Conservation (phyloP, 2,329 filamentous ascomycete genomes). For the Paraphaeosphaeria sporulosa region DNA sequence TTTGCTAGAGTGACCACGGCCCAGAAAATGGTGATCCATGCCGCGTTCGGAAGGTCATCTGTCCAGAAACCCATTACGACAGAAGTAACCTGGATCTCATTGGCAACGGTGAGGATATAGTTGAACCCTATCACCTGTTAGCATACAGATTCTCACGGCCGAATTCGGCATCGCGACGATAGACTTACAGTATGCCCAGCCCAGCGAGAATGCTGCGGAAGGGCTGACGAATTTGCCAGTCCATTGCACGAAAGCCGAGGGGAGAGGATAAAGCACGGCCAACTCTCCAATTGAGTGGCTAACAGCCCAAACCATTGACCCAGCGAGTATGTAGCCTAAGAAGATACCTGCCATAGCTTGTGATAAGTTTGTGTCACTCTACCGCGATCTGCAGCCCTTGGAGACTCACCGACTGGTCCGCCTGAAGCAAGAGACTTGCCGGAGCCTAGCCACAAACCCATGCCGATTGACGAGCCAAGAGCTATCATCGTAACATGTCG, state of each 20-base stretch:
- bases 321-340: slow-evolving; percentile 53
- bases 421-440: slow-evolving; percentile 52
- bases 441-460: slow-evolving; percentile 56
- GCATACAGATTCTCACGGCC: too few relatives aligned
- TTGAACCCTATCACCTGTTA: slow-evolving; percentile 41
- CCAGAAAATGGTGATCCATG: slow-evolving; percentile 56
- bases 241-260: slow-evolving; percentile 58
- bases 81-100: slow-evolving; percentile 44
- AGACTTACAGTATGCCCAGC: slow-evolving; percentile 54
- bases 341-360: slow-evolving; percentile 39
- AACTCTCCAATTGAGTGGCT: slow-evolving; percentile 58
- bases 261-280: slow-evolving; percentile 57
- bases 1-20: slow-evolving; percentile 51
- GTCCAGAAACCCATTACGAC: slow-evolving; percentile 58
- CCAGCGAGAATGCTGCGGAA: slow-evolving; percentile 55
- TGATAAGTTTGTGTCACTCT: not conserved
- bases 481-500: slow-evolving; percentile 53
- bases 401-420: slow-evolving; percentile 48
- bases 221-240: slow-evolving; percentile 54
- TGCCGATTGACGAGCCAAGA: slow-evolving; percentile 52
- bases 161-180: not conserved
- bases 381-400: not conserved
- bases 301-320: slow-evolving; percentile 54
- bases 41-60: slow-evolving; percentile 51
- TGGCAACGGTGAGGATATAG: slow-evolving; percentile 56